Evolutionary conservation across 2,329 filamentous ascomycete species (phyloP).

Genomic region (Ceratocystis harringtonii): DNA sequence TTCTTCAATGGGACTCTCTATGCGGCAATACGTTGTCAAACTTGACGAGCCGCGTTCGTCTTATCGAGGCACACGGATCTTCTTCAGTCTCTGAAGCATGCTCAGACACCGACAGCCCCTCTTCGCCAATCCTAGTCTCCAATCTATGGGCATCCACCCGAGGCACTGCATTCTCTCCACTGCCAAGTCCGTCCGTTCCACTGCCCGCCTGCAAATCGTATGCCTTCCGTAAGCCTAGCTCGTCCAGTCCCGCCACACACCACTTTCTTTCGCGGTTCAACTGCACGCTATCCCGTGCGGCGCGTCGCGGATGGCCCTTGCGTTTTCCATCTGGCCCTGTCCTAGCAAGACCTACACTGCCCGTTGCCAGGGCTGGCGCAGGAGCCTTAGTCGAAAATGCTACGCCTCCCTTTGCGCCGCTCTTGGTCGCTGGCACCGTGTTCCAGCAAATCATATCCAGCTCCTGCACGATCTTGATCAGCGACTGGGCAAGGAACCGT

Average conservation of each 20-base stretch:
- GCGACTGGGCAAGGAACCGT: conserved; percentile 7
- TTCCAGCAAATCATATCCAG: conserved; percentile 13
- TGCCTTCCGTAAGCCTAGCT: conserved; percentile 7
- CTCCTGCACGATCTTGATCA: conserved; percentile 8
- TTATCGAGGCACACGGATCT: neutral
- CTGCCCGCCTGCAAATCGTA: conserved; percentile 8
- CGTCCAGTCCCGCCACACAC: conserved; percentile 8
- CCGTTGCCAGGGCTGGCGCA: neutral
- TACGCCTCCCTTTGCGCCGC: neutral
- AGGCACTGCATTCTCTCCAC: neutral
- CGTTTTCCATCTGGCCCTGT: neutral
- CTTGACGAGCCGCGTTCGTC: conserved; percentile 5
- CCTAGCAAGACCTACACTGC: neutral
- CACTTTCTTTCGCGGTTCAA: conserved; percentile 14
- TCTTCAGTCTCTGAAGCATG: neutral
- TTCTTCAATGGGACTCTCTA: neutral
- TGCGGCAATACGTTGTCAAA: conserved; percentile 8
- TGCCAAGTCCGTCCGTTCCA: neutral
- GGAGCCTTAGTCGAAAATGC: neutral
- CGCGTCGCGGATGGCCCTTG: conserved; percentile 12
- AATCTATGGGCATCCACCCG: neutral
- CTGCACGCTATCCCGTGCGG: conserved; percentile 12
- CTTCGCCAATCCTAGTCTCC: neutral
- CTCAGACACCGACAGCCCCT: neutral
- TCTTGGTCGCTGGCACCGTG: neutral